phyloP scores from a whole-genome alignment of 2,329 filamentous ascomycete genomes.

The Ophiocordyceps robertsii region DNA sequence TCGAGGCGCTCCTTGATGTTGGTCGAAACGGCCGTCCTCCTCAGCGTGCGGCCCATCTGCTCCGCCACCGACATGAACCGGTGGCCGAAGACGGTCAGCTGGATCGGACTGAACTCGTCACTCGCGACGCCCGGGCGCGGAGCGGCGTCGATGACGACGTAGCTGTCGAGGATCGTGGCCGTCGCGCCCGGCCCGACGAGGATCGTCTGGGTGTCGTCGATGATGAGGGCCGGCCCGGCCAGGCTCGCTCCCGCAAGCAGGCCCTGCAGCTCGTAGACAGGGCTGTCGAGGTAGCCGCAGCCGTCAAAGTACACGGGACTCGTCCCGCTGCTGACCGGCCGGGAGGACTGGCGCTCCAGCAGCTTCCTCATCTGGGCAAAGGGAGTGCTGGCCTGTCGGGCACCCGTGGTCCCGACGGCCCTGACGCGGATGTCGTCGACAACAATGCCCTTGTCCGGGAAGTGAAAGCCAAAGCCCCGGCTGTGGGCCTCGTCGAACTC shows the following conservation, averaged over 20 bases:
- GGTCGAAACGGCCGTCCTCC: slow-evolving; percentile 64
- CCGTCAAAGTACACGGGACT: slow-evolving; percentile 8
- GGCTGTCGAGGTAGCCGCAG: slow-evolving; percentile 10
- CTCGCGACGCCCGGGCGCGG: slow-evolving; percentile 2
- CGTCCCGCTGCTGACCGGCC: slow-evolving; percentile 5
- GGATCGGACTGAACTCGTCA: slow-evolving; percentile 36
- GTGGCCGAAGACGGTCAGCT: slow-evolving; percentile 65
- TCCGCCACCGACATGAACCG: slow-evolving; percentile 77
- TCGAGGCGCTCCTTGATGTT: slow-evolving; percentile 73
- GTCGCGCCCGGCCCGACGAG: slow-evolving; percentile 40
- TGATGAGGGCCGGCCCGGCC: slow-evolving; percentile 35
- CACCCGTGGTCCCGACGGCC: slow-evolving; percentile 14
- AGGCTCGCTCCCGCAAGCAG: slow-evolving; percentile 6
- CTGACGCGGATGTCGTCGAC: slow-evolving; percentile 29
- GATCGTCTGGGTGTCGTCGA: slow-evolving; percentile 60
- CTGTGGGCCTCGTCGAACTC: slow-evolving; percentile 44
- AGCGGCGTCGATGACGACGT: slow-evolving; percentile 18
- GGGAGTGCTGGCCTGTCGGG: slow-evolving; percentile 8
- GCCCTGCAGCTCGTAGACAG: slow-evolving; percentile 11
- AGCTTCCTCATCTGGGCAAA: slow-evolving; percentile 8
- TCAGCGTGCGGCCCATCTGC: slow-evolving; percentile 66
- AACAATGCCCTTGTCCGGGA: slow-evolving; percentile 24
- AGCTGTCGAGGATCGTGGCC: slow-evolving; percentile 19
- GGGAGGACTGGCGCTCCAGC: not conserved
- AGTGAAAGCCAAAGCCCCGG: slow-evolving; percentile 61